A percentile compares a stretch with the other conserved stretches of the same genome.
phyloP scores from a whole-genome alignment of 805 yeast genomes.

The Lachancea lanzarotensis region DNA sequence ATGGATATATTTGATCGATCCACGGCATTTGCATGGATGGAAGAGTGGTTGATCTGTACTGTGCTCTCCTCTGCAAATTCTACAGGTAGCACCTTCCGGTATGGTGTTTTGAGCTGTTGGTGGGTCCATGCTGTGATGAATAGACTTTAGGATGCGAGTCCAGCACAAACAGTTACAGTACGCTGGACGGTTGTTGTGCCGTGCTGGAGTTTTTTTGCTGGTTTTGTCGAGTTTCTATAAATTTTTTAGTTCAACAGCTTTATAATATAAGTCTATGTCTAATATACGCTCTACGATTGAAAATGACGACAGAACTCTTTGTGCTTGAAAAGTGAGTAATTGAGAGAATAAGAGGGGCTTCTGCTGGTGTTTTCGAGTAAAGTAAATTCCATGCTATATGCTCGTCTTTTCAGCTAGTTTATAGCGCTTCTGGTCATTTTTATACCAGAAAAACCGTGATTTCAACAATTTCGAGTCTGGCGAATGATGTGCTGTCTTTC shows the following conservation, averaged over 20 bases:
- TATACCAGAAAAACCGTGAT: too few species aligned
- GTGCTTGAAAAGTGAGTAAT: too few species aligned
- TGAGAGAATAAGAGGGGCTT: too few species aligned
- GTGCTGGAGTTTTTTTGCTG: too few species aligned
- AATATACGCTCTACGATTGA: neutral
- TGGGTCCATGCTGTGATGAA: neutral
- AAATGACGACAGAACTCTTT: too few species aligned
- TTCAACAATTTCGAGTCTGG: too few species aligned
- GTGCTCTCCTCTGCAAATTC: slow-evolving; percentile 93
- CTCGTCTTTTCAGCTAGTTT: too few species aligned
- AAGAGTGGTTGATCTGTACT: slow-evolving; percentile 69
- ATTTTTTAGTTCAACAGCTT: neutral
- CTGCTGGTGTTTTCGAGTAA: too few species aligned
- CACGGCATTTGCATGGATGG: slow-evolving; percentile 91
- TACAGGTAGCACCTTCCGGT: slow-evolving; percentile 47
- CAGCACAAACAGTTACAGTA: too few species aligned
- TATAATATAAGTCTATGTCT: neutral
- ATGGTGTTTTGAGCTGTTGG: neutral
- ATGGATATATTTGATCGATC: slow-evolving; percentile 88
- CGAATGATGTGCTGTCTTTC: too few species aligned
- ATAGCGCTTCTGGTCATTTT: too few species aligned
- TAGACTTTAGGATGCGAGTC: neutral
- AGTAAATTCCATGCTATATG: too few species aligned
- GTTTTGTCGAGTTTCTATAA: neutral
- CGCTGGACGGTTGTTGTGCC: neutral